Conservation (phyloP, 805 yeast genomes). For the Wickerhamiella azymoides region DNA sequence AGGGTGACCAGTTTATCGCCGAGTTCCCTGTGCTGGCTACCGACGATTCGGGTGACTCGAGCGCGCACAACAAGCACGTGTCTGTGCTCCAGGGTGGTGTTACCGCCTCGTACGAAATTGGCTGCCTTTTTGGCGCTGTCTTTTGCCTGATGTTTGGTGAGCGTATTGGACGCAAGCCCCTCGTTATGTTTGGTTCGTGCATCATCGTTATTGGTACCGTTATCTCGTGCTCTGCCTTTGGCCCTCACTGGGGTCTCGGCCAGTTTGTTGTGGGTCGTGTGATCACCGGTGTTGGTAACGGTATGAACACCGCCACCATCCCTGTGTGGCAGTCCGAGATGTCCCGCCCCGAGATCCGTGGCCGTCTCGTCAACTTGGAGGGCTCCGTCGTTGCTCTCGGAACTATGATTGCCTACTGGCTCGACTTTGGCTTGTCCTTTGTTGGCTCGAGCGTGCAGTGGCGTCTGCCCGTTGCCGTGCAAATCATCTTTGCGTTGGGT, state of each 20-base stretch:
- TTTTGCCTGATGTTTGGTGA: constrained; percentile 51
- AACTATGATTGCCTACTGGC: constrained; percentile 62
- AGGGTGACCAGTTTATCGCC: constrained; percentile 38
- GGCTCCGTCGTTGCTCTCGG: constrained; percentile 64
- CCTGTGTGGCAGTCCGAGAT: constrained; percentile 76
- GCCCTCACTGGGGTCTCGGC: constrained; percentile 35
- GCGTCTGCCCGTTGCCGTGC: constrained; percentile 72
- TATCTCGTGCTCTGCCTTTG: constrained; percentile 40
- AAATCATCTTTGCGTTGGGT: constrained; percentile 45
- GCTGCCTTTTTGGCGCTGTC: constrained; percentile 63
- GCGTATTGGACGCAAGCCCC: constrained; percentile 48
- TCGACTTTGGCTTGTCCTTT: constrained; percentile 58
- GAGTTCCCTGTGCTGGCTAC: constrained; percentile 37
- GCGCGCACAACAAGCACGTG: constrained; percentile 30
- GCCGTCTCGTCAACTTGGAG: constrained; percentile 52
- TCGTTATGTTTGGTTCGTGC: constrained; percentile 41
- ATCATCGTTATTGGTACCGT: constrained; percentile 48
- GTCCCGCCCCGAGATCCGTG: constrained; percentile 52
- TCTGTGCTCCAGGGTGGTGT: constrained; percentile 57
- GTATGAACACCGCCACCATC: constrained; percentile 63
- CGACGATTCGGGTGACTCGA: background rate
- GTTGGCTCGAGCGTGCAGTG: constrained; percentile 36
- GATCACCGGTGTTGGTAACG: constrained; percentile 61
- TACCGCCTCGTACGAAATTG: constrained; percentile 43
- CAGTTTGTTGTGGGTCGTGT: constrained; percentile 67